phyloP scores from a whole-genome alignment of 1,284 basidiomycete species.

The Salmacisia buchloeana region DNA sequence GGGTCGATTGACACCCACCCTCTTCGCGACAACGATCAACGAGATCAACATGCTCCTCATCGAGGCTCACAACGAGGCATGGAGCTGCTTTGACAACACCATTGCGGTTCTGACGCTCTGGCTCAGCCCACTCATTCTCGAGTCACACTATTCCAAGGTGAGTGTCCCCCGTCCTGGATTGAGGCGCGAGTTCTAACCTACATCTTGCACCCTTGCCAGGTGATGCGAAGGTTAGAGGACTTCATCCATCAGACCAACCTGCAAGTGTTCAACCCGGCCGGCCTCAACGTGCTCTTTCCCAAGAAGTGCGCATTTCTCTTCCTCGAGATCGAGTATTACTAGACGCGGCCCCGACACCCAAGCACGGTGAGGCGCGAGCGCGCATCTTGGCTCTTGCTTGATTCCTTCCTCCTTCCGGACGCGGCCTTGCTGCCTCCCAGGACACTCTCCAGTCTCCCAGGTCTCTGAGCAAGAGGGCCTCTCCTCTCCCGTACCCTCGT shows the following conservation, averaged over 20 bases:
- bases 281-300: slow-evolving; percentile 75
- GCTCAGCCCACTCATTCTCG: slow-evolving; percentile 56
- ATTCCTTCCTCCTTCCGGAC: background rate
- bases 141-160: slow-evolving; percentile 71
- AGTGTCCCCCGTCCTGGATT: slow-evolving; percentile 25
- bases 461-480: too few relatives aligned
- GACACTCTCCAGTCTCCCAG: too few relatives aligned
- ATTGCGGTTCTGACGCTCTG: slow-evolving; percentile 30
- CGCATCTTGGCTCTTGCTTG: background rate
- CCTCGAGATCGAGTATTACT: slow-evolving; percentile 52
- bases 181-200: background rate
- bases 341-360: background rate
- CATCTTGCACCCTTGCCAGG: slow-evolving; percentile 54
- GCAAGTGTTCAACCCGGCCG: slow-evolving; percentile 68
- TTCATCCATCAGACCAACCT: slow-evolving; percentile 64
- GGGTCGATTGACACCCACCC: slow-evolving; percentile 59
- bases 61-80: slow-evolving; percentile 20
- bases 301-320: slow-evolving; percentile 72
- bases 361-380: background rate
- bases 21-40: slow-evolving; percentile 32
- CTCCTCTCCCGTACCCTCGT: too few relatives aligned
- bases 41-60: slow-evolving; percentile 33
- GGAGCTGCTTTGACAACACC: slow-evolving; percentile 29
- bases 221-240: slow-evolving; percentile 65
- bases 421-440: background rate